A percentile compares a stretch with the other conserved stretches of the same genome.
These are phyloP conservation scores for Curvularia lunata DNA, from an alignment of 2,329 filamentous ascomycete species.

Conservation along the genomic window DNA sequence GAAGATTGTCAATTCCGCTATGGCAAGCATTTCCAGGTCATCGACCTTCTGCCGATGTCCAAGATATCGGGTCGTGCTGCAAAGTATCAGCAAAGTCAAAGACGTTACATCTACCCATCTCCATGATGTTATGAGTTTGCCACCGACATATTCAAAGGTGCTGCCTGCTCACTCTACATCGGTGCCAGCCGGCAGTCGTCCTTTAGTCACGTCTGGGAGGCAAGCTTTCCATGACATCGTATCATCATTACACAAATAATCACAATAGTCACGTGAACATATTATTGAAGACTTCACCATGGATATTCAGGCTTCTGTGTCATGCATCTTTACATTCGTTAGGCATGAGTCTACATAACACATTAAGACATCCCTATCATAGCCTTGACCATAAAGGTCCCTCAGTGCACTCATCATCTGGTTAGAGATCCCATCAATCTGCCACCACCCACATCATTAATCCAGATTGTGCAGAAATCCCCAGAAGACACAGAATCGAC, in stretches of 20 bases:
- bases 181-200: not conserved
- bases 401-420: constrained; percentile 21
- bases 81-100: not conserved
- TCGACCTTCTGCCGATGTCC: not conserved
- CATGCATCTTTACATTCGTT: not conserved
- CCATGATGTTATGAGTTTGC: not conserved
- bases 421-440: constrained; percentile 29
- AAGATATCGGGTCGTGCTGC: not conserved
- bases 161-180: not conserved
- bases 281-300: not conserved
- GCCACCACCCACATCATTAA: constrained; percentile 22
- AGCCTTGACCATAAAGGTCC: constrained; percentile 5
- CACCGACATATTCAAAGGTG: not conserved
- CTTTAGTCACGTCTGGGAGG: no score
- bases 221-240: not conserved
- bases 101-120: not conserved
- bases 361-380: constrained; percentile 16
- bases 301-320: no score
- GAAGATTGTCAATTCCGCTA: not conserved
- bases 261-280: not conserved
- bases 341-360: not conserved
- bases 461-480: constrained; percentile 19
- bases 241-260: not conserved
- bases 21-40: not conserved
- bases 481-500: constrained; percentile 18